Base-by-base conservation (phyloP, 495 filamentous ascomycete genomes). In the Penicillium atrosanguineum region DNA sequence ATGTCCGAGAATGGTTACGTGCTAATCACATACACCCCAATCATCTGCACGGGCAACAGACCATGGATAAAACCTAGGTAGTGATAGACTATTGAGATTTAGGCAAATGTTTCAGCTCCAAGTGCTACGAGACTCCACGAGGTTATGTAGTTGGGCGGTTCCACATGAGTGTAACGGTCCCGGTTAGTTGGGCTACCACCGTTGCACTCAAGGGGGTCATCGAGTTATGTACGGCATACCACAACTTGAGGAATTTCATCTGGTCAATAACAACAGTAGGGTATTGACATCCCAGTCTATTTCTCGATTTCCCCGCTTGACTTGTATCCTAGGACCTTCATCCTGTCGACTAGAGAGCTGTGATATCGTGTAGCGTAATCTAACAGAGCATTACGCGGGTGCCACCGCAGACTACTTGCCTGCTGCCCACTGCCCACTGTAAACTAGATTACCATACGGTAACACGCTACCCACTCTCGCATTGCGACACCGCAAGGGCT, bases 171-270 rank as follows among this genome's bases (percentile, higher is more conserved):
- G 69, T 74, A 73, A 73, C 70, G 57, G 64, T 73, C 59, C 60
- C 62, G 53, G 36, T 57, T 53, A 62, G 59, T 55, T 64, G 63
- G 63, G 67, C 60, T 74, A 73, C 69, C 69, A 74, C 71, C 71
- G 71, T 74, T 72, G 69, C 71, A 74, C 68, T 57, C 65, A 69
- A 59, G 52, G 57, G 57, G 66, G 61, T 53, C 58, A 67, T 67
- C 45, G 56, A 55, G 55, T 49, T 40, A 64, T 66, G 64, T 67
- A 57, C 55, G 9, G 43, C 68, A 67, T 70, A 60, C 68, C 65
- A 58, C 42, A 23, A 2, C 23, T 23, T 5, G 2, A 31, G 50
- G 52, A 61, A 63, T 63, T 56, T 41, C 31, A 39, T 19, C 49
- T 34, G 9, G 12, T 34, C 3, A 14, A 34, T 15, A 34, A 14